A percentile compares a stretch with the other conserved stretches of the same genome.
Conservation (phyloP, 2,329 filamentous ascomycete genomes). For the Colletotrichum cereale region DNA sequence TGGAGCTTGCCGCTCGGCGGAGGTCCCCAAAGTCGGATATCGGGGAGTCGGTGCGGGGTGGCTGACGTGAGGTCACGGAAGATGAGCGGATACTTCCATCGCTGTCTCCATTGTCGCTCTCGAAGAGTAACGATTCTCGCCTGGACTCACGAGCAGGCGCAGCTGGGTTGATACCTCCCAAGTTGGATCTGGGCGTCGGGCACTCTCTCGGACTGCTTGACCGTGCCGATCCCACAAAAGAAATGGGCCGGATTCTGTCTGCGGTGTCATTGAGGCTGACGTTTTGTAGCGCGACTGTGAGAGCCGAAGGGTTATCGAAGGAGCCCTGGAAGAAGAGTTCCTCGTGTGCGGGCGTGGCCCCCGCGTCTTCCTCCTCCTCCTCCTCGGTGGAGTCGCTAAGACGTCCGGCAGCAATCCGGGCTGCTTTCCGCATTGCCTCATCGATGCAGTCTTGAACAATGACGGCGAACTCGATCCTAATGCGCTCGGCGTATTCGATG, state of each 20-base stretch:
- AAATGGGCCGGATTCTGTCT: conserved; percentile 67
- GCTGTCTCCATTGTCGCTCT: conserved; percentile 87
- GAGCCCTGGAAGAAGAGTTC: conserved; percentile 69
- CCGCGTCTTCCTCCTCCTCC: conserved; percentile 62
- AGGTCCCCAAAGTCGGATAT: conserved; percentile 86
- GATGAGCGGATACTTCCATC: conserved; percentile 89
- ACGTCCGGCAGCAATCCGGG: conserved; percentile 86
- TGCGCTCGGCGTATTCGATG: conserved; percentile 95
- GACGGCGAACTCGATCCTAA: conserved; percentile 92
- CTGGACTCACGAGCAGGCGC: conserved; percentile 74
- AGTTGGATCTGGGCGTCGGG: conserved; percentile 89
- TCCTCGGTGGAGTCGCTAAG: conserved; percentile 81
- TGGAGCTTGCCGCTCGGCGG: conserved; percentile 80
- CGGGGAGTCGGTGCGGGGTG: conserved; percentile 86
- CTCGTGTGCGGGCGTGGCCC: conserved; percentile 60
- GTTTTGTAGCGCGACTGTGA: conserved; percentile 67
- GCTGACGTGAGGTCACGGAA: conserved; percentile 76
- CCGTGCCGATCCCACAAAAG: conserved; percentile 76
- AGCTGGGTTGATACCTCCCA: conserved; percentile 68
- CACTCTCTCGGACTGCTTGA: conserved; percentile 93
- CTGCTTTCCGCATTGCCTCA: conserved; percentile 89
- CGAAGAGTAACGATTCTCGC: conserved; percentile 81
- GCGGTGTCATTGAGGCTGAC: conserved; percentile 56
- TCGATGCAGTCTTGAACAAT: conserved; percentile 97
- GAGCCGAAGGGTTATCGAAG: conserved; percentile 68